A percentile compares a stretch with the other conserved stretches of the same genome.
Conservation (phyloP, 768 basidiomycete species). For the Amanita fuliginea region DNA sequence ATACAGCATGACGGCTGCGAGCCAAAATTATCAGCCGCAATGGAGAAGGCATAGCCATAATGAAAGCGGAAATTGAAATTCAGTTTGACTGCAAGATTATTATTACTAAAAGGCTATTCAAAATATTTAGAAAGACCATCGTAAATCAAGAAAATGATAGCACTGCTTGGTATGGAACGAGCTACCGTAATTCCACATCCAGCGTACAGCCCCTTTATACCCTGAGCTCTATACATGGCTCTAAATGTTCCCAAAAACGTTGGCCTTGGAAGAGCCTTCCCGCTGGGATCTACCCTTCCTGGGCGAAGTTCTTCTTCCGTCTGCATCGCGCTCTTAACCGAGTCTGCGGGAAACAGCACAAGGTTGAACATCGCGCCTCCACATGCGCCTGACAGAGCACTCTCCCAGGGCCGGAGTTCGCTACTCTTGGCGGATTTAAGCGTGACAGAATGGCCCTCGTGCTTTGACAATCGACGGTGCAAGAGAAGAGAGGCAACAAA, state of each 20-base stretch:
- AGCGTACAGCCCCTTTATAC: constrained; percentile 71
- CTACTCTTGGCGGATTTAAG: constrained; percentile 10
- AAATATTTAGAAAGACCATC: constrained; percentile 48
- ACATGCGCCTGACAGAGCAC: constrained; percentile 66
- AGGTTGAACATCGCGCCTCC: constrained; percentile 76
- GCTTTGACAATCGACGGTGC: constrained; percentile 24
- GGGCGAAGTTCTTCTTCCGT: constrained; percentile 76
- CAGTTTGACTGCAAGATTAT: too few species aligned
- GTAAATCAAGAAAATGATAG: constrained; percentile 84
- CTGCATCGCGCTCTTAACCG: constrained; percentile 85
- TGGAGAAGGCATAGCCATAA: background rate
- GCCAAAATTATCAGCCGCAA: background rate
- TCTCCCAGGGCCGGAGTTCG: constrained; percentile 55
- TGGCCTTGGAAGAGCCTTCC: constrained; percentile 18
- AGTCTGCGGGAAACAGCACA: constrained; percentile 83
- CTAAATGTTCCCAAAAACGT: constrained; percentile 49
- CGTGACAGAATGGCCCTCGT: constrained; percentile 8
- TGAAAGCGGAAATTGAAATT: background rate
- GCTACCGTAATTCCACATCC: constrained; percentile 85
- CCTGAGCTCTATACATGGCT: constrained; percentile 65
- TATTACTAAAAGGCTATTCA: constrained; percentile 19
- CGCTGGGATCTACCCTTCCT: constrained; percentile 2
- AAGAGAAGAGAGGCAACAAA: constrained; percentile 55
- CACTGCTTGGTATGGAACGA: constrained; percentile 75
- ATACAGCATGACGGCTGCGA: background rate